These are phyloP conservation scores for Wallemia ichthyophaga DNA, from an alignment of 1,284 basidiomycete genomes.

Conservation along the genomic window DNA sequence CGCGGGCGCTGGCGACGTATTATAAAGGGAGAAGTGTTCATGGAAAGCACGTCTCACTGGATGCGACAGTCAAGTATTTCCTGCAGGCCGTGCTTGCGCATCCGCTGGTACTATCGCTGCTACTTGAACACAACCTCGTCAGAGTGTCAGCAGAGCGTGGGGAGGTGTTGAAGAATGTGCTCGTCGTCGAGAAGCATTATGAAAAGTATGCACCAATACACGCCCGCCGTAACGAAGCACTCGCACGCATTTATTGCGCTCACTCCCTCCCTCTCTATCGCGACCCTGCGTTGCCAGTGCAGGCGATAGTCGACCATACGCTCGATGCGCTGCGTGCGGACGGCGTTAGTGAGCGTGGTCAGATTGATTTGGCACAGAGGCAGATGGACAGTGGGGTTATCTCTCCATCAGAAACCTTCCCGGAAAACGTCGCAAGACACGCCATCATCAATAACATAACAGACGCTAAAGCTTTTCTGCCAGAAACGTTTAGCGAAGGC, in stretches of 20 bases:
- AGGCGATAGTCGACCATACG: neutral
- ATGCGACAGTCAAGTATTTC: neutral
- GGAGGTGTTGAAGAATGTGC: neutral
- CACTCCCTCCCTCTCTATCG: neutral
- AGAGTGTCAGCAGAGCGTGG: neutral
- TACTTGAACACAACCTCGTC: neutral
- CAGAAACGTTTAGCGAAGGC: slow-evolving; percentile 18
- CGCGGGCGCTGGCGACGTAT: slow-evolving; percentile 38
- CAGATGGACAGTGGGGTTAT: no score
- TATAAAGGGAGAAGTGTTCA: slow-evolving; percentile 27
- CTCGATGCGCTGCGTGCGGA: slow-evolving; percentile 16
- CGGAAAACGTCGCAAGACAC: slow-evolving; percentile 36
- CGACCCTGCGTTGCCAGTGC: neutral
- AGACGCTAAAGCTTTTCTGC: slow-evolving; percentile 33
- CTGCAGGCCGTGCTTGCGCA: neutral
- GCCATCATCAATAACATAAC: slow-evolving; percentile 30
- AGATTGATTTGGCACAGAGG: no score
- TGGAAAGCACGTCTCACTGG: slow-evolving; percentile 19
- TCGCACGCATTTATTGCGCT: neutral
- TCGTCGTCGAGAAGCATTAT: neutral
- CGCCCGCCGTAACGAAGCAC: neutral
- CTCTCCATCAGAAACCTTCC: no score
- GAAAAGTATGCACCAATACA: neutral
- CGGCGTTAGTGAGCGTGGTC: no score
- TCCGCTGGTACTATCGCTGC: neutral